A percentile compares a stretch with the other conserved stretches of the same genome.
These are phyloP conservation scores for Aspergillus floridensis DNA, from an alignment of 2,329 filamentous ascomycete genomes.

Conservation along the genomic window DNA sequence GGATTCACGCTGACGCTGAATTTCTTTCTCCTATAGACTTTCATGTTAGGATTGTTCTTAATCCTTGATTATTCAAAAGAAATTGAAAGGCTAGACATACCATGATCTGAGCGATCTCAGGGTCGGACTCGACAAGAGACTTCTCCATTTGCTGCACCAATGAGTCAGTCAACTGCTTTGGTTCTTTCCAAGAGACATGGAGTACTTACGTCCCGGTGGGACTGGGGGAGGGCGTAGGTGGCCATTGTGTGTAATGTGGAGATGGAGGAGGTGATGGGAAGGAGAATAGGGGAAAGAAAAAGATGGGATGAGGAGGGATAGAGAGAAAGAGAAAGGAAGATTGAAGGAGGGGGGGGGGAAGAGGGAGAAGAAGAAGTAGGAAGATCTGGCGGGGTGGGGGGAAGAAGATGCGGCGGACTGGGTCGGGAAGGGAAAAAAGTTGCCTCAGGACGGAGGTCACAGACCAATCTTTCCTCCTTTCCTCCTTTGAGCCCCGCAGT, in stretches of 20 bases:
- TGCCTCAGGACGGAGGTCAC: slow-evolving; percentile 11
- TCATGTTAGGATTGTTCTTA: slow-evolving; percentile 28
- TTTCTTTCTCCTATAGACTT: slow-evolving; percentile 71
- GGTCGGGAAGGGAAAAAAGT: slow-evolving; percentile 9
- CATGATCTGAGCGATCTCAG: slow-evolving; percentile 96
- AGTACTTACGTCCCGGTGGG: slow-evolving; percentile 62
- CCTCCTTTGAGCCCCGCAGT: background rate
- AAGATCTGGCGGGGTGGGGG: slow-evolving; percentile 7
- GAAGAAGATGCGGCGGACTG: slow-evolving; percentile 8
- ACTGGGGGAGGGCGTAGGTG: slow-evolving; percentile 63
- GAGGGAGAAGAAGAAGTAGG: slow-evolving; percentile 3
- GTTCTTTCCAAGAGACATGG: slow-evolving; percentile 4
- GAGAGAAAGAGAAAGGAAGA: background rate
- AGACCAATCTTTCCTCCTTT: background rate
- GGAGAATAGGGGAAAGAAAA: slow-evolving; percentile 10
- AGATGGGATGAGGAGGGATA: slow-evolving; percentile 10
- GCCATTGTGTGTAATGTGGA: slow-evolving; percentile 36
- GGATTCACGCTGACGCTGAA: slow-evolving; percentile 95
- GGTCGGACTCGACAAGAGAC: slow-evolving; percentile 84
- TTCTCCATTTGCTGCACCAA: slow-evolving; percentile 82
- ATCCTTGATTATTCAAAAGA: background rate
- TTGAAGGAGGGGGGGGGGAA: background rate
- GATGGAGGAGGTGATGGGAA: slow-evolving; percentile 11
- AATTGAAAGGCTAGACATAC: slow-evolving; percentile 51
- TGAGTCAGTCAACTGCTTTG: slow-evolving; percentile 33